Evolutionary conservation across 495 filamentous ascomycete species (phyloP).

Genomic region (Aspergillus taichungensis): DNA sequence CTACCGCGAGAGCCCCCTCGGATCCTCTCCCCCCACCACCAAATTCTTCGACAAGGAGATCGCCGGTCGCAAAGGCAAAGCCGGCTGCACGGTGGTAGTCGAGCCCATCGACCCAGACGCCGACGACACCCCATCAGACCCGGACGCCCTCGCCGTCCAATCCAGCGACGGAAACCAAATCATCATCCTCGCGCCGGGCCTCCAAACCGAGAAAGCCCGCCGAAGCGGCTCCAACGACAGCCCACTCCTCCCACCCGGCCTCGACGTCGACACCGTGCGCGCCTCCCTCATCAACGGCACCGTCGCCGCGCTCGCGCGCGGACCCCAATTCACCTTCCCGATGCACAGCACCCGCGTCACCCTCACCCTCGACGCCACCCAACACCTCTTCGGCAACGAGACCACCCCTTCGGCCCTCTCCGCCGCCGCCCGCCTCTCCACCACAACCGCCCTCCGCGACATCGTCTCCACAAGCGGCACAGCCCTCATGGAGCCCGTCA

Average conservation of each 20-base stretch:
- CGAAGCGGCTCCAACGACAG: slow-evolving; percentile 30
- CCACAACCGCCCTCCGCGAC: slow-evolving; percentile 53
- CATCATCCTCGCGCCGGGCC: slow-evolving; percentile 40
- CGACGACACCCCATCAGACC: slow-evolving; percentile 14
- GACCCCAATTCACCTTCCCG: slow-evolving; percentile 66
- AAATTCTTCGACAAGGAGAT: slow-evolving; percentile 68
- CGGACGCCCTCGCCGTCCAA: slow-evolving; percentile 19
- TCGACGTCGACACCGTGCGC: slow-evolving; percentile 48
- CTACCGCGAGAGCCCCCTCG: slow-evolving; percentile 72
- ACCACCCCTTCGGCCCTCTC: slow-evolving; percentile 69
- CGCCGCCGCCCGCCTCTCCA: slow-evolving; percentile 65
- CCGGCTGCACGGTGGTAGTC: slow-evolving; percentile 60
- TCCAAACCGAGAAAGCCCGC: slow-evolving; percentile 28
- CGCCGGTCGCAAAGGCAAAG: slow-evolving; percentile 69
- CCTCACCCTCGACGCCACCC: slow-evolving; percentile 55
- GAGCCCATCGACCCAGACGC: slow-evolving; percentile 44
- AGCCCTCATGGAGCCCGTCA: slow-evolving; percentile 83
- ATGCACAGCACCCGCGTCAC: slow-evolving; percentile 61
- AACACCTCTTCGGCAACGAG: slow-evolving; percentile 56
- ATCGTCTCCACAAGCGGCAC: slow-evolving; percentile 33
- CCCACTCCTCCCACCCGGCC: slow-evolving; percentile 46
- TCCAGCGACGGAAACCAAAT: slow-evolving; percentile 49
- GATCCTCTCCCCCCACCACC: slow-evolving; percentile 42
- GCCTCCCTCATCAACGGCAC: slow-evolving; percentile 67
- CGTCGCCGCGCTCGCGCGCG: slow-evolving; percentile 76